Base-by-base conservation (phyloP, 345 rosid species). In the Citrus reticulata region DNA sequence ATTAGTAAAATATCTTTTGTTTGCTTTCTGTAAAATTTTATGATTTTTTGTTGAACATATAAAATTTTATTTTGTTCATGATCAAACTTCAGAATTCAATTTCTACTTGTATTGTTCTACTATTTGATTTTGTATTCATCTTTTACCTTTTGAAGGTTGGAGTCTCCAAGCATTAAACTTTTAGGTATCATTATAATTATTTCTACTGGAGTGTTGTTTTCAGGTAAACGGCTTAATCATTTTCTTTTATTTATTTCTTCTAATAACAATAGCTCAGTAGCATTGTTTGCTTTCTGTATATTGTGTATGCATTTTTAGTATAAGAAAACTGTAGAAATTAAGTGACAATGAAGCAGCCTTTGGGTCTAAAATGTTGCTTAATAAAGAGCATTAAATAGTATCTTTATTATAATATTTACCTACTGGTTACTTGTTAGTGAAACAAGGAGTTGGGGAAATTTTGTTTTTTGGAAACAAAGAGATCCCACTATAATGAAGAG, bases 141-240 rank as follows among this genome's bases (percentile, higher is more conserved):
- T 78, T 64, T 84, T 54, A 51, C 25, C 40, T 71, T 80, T 85
- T 68, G 73, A 80, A 92, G 98, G 94, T 87, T 96, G 93, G 99
- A 96, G 88, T 86, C 97, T 82, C 99, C 99, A 74, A 96, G 99
- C 92, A 70, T 93, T 75, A 91, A 90, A 79, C 99, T 96, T 82
- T 79, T 89, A 59, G 97, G 99, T 59, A 96, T 96, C 81, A 94
- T 94, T 62, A 39, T 90, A 59, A 82, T 97, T 54, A 97, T 97
- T 80, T 97, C 98, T 24, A 68, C 87, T 69, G 99, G 99, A 86
- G 86, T 97, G 78, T 85, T 97, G 80, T 83, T 97, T 73, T 79
- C 99, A 82, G 99, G 99, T 97, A 85, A 60, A 76, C 39, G 65
- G 27, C 70, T 77, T 84, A 60, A 32, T 49, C 54, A 29, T 72